Evolutionary conservation across 176 grass and related monocot genomes (phyloP), one percentile per base, ranked within the genome.

Genomic region (Hyparrhenia diplandra): DNA sequence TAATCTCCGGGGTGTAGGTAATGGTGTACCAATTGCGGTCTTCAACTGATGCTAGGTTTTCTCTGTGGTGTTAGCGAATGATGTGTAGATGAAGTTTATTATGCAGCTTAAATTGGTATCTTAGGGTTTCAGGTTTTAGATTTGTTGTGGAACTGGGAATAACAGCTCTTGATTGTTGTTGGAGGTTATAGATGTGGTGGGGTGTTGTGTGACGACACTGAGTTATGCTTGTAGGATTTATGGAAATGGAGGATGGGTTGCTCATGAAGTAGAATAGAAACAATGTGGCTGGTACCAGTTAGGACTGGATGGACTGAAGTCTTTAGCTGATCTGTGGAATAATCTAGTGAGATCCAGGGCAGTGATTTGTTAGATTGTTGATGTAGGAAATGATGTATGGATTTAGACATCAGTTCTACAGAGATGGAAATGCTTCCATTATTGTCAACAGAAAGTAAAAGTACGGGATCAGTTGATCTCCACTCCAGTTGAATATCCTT

Each of bases 51-150:
- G 49, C 25, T 65, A 23, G 13, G 37, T 29, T 85, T 64, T 71
- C 57, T 72, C 28, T 87, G 47, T 6, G 65, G 21, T 74, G 24
- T 21, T 45, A 17, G 28, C 11, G 35, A 32, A 68, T 36, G 27
- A 4, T 59, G 67, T 5, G 2, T 37, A 12, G 16, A 20, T 47
- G 21, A 62, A 84, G 13, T 27, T 27, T 80, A 46, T 5, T 24
- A 32, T 84, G 78, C 23, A n/a, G 34, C 28, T 80, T 29, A n/a
- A 32, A 32, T 49, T 75, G 39, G 7, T 69, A 20, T 18, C 27
- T 73, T 79, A 49, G 60, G 60, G 32, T 62, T 69, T 84, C 40
- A n/a, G 31, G 21, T 70, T 69, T 35, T 70, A 8, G 25, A 25
- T 79, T 11, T 59, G 47, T 28, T 73, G 20, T 16, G 68, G 13